phyloP scores from a whole-genome alignment of 2,329 filamentous ascomycete species.

The Sphaceloma murrayae region DNA sequence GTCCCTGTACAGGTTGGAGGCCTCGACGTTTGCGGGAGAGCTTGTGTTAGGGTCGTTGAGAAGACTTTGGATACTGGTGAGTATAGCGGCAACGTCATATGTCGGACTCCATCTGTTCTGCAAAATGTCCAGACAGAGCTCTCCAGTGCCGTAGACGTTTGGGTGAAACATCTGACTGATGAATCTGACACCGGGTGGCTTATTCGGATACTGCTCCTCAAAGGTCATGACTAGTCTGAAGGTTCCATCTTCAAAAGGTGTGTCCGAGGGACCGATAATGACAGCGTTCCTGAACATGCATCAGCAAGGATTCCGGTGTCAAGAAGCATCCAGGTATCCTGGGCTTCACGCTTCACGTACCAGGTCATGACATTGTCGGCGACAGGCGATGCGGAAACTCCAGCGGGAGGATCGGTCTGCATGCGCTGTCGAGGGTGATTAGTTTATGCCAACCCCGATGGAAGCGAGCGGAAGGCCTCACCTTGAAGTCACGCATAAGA shows the following conservation, averaged over 20 bases:
- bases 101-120: slow-evolving; percentile 98
- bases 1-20: slow-evolving; percentile 96
- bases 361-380: slow-evolving; percentile 97
- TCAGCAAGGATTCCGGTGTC: slow-evolving; percentile 16
- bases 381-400: slow-evolving; percentile 90
- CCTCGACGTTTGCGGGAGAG: slow-evolving; percentile 94
- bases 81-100: slow-evolving; percentile 91
- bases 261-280: slow-evolving; percentile 94
- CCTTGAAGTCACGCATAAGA: slow-evolving; percentile 99
- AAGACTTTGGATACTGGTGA: slow-evolving; percentile 96
- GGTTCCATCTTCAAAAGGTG: slow-evolving; percentile 95
- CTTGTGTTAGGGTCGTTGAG: slow-evolving; percentile 98
- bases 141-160: slow-evolving; percentile 94
- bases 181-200: slow-evolving; percentile 94
- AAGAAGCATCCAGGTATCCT: slow-evolving; percentile 23
- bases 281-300: slow-evolving; percentile 71
- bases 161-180: slow-evolving; percentile 99
- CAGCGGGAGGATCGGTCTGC: slow-evolving; percentile 96
- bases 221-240: slow-evolving; percentile 98
- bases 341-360: slow-evolving; percentile 41
- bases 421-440: slow-evolving; percentile 58
- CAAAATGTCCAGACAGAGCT: slow-evolving; percentile 90
- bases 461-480: slow-evolving; percentile 34
- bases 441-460: slow-evolving; percentile 13
- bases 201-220: slow-evolving; percentile 97